Percentiles rank a stretch among this genome's conserved stretches.
phyloP scores from a whole-genome alignment of 768 basidiomycete genomes.

The Xerocomellus chrysenteron region DNA sequence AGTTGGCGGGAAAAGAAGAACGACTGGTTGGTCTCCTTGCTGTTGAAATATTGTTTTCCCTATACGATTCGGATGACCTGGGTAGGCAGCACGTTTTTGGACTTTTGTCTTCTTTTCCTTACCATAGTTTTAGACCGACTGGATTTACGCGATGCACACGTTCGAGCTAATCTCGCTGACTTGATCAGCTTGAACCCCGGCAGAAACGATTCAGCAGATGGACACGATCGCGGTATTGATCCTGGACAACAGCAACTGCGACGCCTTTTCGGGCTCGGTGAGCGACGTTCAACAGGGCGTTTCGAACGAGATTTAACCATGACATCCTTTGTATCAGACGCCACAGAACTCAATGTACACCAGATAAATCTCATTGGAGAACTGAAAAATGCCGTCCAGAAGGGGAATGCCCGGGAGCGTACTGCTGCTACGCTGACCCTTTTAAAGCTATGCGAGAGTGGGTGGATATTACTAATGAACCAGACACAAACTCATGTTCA shows the following conservation, averaged over 20 bases:
- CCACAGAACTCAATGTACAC: neutral
- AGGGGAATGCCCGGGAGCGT: constrained; percentile 7
- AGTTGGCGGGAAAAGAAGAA: constrained; percentile 8
- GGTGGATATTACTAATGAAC: neutral
- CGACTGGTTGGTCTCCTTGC: constrained; percentile 17
- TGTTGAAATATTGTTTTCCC: constrained; percentile 17
- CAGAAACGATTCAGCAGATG: no score
- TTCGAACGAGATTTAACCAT: no score
- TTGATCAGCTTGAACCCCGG: constrained; percentile 5
- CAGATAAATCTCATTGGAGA: constrained; percentile 8
- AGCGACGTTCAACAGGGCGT: no score
- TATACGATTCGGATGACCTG: constrained; percentile 3
- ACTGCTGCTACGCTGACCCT: constrained; percentile 19
- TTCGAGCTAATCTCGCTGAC: constrained; percentile 20
- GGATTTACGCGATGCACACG: neutral
- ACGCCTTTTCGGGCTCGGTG: constrained; percentile 15
- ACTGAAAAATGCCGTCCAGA: constrained; percentile 1
- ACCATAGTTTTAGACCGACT: constrained; percentile 11
- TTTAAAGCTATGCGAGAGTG: constrained; percentile 18
- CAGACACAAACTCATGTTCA: neutral
- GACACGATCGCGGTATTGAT: no score
- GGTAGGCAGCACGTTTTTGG: neutral
- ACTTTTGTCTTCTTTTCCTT: neutral
- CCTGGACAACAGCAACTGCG: constrained; percentile 2
- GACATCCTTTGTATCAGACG: constrained; percentile 1